Conservation (phyloP, 2,329 filamentous ascomycete species). For the Aureobasidium zeae region DNA sequence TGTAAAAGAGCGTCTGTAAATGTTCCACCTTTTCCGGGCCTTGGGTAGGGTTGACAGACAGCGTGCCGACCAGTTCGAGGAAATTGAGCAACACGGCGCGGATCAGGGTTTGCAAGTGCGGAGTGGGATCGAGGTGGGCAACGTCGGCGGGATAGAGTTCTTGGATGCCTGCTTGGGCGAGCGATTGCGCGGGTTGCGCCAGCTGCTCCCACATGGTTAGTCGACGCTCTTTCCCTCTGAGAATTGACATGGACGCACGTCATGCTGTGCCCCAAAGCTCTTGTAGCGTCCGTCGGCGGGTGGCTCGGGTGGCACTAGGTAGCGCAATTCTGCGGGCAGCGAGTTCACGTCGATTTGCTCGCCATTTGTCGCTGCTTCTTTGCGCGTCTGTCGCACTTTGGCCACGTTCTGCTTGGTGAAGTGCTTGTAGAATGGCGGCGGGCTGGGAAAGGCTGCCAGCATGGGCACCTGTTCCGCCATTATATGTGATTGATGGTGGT, state of each 20-base stretch:
- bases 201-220: slow-evolving; percentile 30
- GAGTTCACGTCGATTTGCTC: slow-evolving; percentile 30
- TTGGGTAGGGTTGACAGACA: slow-evolving; percentile 55
- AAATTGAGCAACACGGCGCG: slow-evolving; percentile 85
- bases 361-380: slow-evolving; percentile 24
- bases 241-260: slow-evolving; percentile 31
- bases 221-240: slow-evolving; percentile 16
- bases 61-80: slow-evolving; percentile 67
- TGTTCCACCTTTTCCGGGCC: slow-evolving; percentile 66
- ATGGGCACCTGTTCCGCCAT: slow-evolving; percentile 53
- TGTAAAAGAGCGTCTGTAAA: slow-evolving; percentile 73
- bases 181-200: slow-evolving; percentile 52
- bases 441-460: slow-evolving; percentile 65
- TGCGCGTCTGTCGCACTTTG: slow-evolving; percentile 37
- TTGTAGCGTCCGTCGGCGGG: slow-evolving; percentile 63
- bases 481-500: too few species aligned
- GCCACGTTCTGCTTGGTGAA: slow-evolving; percentile 70
- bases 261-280: slow-evolving; percentile 62
- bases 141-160: slow-evolving; percentile 51
- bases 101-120: slow-evolving; percentile 59
- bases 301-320: slow-evolving; percentile 71
- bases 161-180: slow-evolving; percentile 61
- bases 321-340: slow-evolving; percentile 62
- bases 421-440: slow-evolving; percentile 80
- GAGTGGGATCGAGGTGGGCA: slow-evolving; percentile 37